Evolutionary conservation across 306 rosid species (phyloP), one percentile per base, ranked within the genome.

Genomic region (Medicago arabica): DNA sequence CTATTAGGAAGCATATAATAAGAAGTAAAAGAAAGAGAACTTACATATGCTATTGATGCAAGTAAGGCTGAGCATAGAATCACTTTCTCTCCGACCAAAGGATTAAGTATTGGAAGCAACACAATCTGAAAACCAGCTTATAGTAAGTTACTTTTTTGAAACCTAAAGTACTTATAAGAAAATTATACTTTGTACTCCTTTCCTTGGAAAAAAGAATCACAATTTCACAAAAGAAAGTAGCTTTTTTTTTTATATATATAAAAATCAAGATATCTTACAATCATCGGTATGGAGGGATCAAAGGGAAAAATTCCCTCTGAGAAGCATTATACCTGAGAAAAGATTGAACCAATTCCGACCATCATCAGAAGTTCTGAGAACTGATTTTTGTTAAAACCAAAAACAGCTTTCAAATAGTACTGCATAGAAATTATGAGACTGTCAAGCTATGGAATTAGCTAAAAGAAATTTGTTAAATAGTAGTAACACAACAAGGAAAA

Each of bases 341-440:
- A 68, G 65, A 92, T 92, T 46, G 96, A 88, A 71, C 97, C 96
- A 15, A 90, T 57, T 53, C 91, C 96, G 10, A 92, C 94, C 69
- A 90, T 73, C 92, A 84, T 80, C 69, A 82, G 74, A 70, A 92
- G 86, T 84, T 92, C 92, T 14, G 96, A 83, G 84, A 88, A 85
- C 81, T 92, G 94, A 72, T 88, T 92, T 75, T 92, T 92, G 80
- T 88, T 75, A 70, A 88, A 92, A 31, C 91, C 91, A 65, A 90
- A 92, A 72, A 75, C 91, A 6, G 94, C 92, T 82, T 92, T 92
- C 82, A 92, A 78, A 79, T 90, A 92, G 89, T 88, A 92, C 96
- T 90, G 94, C 89, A 82, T 17, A 73, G 9, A 13, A 46, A 69
- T 80, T 10, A 47, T 49, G 72, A 44, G 23, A 72, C 60, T 41